Base-by-base conservation (phyloP, 2,329 filamentous ascomycete genomes). In the Didymella pinodella region DNA sequence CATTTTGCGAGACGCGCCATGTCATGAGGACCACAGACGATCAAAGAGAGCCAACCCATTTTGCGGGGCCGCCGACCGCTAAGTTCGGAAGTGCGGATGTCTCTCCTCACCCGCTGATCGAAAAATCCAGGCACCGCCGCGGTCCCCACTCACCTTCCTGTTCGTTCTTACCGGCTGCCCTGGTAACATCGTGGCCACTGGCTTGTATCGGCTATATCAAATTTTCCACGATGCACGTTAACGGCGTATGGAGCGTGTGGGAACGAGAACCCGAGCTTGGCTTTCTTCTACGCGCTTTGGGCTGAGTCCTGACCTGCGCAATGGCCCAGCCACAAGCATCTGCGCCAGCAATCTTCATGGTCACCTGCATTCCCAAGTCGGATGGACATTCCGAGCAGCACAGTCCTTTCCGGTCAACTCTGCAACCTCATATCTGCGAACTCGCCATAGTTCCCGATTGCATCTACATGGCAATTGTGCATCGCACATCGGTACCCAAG, bases 11-110 rank as follows among this genome's bases (percentile, higher is more conserved):
- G 54, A 60, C 59, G 52, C 48, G 63, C 48, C 61, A 61, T 65
- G 65, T 69, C 70, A 72, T 67, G 65, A 65, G 68, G 66, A 49
- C 61, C 34, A 48, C 62, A 31, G 70, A 52, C 62, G 69, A 73
- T 74, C 68, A 53, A 64, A 64, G 64, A 67, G 3, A 63, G 62
- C 43, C 57, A 44, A 31, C 22, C 40, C 25, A 18, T 28, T 44
- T 44, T 52, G 57, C 57, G 57, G 65, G 66, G 67, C 64, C 64
- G 63, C 50, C 54, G 56, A 62, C 53, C 57, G 47, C 59, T 61
- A 65, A 48, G 62, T 54, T 65, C 66, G 62, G 65, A 60, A 62
- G 41, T 20, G 55, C 36, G 36, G 36, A 40, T 40, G 36, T 20
- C n/a, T 38, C 34, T 38, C 34, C 34, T 38, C 34, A 38, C 8